Percentiles rank a stretch among this genome's conserved stretches.
These are phyloP conservation scores for Moesziomyces globuligerus DNA, from an alignment of 1,284 basidiomycete genomes.

Conservation along the genomic window DNA sequence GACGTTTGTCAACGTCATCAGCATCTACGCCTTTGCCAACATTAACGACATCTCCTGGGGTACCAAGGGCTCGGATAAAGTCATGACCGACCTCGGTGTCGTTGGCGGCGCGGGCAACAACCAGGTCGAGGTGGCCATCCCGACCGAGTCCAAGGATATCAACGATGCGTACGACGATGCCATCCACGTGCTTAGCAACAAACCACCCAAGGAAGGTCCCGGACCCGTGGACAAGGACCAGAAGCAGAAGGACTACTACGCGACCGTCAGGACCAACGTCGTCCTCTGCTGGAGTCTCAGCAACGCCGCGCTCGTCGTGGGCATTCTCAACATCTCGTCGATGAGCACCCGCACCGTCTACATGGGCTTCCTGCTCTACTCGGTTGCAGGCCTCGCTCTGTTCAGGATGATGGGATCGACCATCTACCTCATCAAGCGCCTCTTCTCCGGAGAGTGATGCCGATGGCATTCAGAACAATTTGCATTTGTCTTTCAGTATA, in stretches of 20 bases:
- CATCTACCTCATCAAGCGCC: constrained; percentile 53
- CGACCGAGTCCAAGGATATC: constrained; percentile 62
- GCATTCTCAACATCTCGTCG: constrained; percentile 58
- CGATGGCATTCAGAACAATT: neutral
- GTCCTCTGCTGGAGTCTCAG: constrained; percentile 77
- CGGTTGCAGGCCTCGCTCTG: constrained; percentile 55
- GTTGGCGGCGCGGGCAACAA: constrained; percentile 43
- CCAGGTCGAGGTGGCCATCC: constrained; percentile 62
- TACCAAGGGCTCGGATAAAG: constrained; percentile 64
- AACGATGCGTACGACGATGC: constrained; percentile 66
- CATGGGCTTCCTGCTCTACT: constrained; percentile 64
- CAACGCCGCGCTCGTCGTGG: constrained; percentile 62
- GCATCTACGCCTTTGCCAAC: constrained; percentile 66
- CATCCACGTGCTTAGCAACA: constrained; percentile 59
- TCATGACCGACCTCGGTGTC: constrained; percentile 60
- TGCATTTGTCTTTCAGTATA: neutral
- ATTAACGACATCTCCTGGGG: constrained; percentile 65
- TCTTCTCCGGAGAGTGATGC: constrained; percentile 56
- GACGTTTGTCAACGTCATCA: constrained; percentile 65
- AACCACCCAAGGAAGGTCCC: constrained; percentile 37
- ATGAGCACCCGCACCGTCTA: constrained; percentile 49
- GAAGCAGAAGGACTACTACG: constrained; percentile 66
- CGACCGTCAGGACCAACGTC: constrained; percentile 87
- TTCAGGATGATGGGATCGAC: constrained; percentile 56
- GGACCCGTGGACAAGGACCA: constrained; percentile 49